phyloP scores from a whole-genome alignment of 2,329 filamentous ascomycete genomes.

The Pseudogymnoascus destructans region DNA sequence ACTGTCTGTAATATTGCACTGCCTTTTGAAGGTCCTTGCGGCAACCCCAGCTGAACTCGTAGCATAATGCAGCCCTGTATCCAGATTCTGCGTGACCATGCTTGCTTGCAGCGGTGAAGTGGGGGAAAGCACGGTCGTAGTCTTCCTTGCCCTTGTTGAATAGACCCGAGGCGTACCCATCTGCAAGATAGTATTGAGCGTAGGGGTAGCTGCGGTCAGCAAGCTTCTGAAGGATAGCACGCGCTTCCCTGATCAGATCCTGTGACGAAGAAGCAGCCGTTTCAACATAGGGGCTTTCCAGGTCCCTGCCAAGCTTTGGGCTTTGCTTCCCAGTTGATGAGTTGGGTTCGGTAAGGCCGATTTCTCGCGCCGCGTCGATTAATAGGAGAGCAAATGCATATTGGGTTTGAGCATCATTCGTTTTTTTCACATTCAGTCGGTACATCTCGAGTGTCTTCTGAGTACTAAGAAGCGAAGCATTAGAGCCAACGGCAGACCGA shows the following conservation, averaged over 20 bases:
- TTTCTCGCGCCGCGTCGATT: conserved; percentile 75
- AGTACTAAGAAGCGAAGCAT: conserved; percentile 79
- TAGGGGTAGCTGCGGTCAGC: conserved; percentile 86
- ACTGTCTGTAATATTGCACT: conserved; percentile 80
- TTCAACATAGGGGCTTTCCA: conserved; percentile 35
- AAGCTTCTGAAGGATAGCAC: conserved; percentile 74
- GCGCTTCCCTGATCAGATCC: conserved; percentile 73
- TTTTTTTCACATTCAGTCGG: conserved; percentile 91
- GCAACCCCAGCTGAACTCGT: conserved; percentile 96
- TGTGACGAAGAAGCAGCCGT: conserved; percentile 40
- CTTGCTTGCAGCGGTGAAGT: conserved; percentile 88
- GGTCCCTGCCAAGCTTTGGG: conserved; percentile 35
- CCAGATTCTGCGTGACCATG: conserved; percentile 94
- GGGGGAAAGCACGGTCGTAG: conserved; percentile 77
- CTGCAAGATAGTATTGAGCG: conserved; percentile 92
- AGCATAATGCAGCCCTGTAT: conserved; percentile 85
- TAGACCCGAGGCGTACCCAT: conserved; percentile 85
- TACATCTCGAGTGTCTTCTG: conserved; percentile 98
- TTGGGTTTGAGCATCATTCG: conserved; percentile 76
- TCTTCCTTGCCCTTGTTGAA: conserved; percentile 94
- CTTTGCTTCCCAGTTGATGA: conserved; percentile 21
- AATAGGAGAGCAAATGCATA: conserved; percentile 96
- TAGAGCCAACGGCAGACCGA: conserved; percentile 67
- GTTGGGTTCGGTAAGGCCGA: conserved; percentile 42
- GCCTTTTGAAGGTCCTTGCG: conserved; percentile 83